Evolutionary conservation across 1,284 basidiomycete genomes (phyloP).

Genomic region (Cryptococcus wingfieldii): DNA sequence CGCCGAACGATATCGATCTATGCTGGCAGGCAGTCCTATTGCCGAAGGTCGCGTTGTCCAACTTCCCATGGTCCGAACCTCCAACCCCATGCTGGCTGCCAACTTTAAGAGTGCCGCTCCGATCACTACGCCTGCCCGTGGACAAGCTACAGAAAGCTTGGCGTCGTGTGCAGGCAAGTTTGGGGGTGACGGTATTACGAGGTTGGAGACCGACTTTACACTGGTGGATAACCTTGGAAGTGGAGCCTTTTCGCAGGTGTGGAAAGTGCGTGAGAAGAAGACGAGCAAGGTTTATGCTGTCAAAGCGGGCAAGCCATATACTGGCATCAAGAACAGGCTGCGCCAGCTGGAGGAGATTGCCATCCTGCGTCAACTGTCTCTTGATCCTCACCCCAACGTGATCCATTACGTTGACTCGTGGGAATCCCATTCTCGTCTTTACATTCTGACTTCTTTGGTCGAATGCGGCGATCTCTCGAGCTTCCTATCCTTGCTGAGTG

Average conservation of each 20-base stretch:
- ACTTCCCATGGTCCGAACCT: slow-evolving; percentile 38
- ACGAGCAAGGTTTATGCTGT: slow-evolving; percentile 70
- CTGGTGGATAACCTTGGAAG: slow-evolving; percentile 77
- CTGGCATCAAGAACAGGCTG: slow-evolving; percentile 80
- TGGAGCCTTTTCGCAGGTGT: slow-evolving; percentile 90
- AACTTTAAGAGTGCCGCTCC: slow-evolving; percentile 19
- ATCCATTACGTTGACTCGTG: slow-evolving; percentile 87
- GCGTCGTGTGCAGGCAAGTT: neutral
- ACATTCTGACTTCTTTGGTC: slow-evolving; percentile 88
- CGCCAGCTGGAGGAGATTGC: slow-evolving; percentile 92
- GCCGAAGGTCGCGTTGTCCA: slow-evolving; percentile 10
- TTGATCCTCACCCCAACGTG: slow-evolving; percentile 64
- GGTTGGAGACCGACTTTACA: slow-evolving; percentile 55
- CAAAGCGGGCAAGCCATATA: slow-evolving; percentile 88
- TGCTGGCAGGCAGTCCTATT: slow-evolving; percentile 8
- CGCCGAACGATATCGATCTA: slow-evolving; percentile 8
- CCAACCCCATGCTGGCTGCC: slow-evolving; percentile 45
- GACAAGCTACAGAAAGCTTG: neutral
- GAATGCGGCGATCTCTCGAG: slow-evolving; percentile 83
- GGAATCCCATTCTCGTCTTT: slow-evolving; percentile 85
- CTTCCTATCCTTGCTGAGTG: slow-evolving; percentile 87
- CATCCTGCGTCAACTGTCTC: slow-evolving; percentile 71
- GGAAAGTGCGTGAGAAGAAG: slow-evolving; percentile 74
- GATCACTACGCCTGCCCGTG: slow-evolving; percentile 1
- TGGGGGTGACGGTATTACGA: neutral